phyloP scores from a whole-genome alignment of 768 basidiomycete species.

The Hysterangium stoloniferum region DNA sequence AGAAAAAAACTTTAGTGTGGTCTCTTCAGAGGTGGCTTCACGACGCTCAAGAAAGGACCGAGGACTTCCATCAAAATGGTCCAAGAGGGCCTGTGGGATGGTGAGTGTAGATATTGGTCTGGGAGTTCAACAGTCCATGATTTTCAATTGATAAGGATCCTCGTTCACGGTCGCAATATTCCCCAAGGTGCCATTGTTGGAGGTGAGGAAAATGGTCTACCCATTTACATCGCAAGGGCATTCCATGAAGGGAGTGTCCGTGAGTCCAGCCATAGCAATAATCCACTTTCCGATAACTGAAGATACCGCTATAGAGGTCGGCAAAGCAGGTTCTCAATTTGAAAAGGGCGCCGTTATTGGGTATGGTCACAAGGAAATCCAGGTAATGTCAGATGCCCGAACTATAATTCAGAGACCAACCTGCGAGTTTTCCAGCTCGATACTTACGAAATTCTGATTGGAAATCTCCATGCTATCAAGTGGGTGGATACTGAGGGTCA shows the following conservation, averaged over 20 bases:
- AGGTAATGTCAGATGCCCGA: conserved; percentile 31
- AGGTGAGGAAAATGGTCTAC: conserved; percentile 43
- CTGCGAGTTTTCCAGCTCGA: conserved; percentile 34
- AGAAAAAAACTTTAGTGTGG: conserved; percentile 49
- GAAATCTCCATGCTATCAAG: conserved; percentile 43
- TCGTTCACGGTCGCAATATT: conserved; percentile 50
- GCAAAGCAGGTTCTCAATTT: conserved; percentile 53
- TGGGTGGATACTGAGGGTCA: conserved; percentile 49
- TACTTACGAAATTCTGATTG: conserved; percentile 65
- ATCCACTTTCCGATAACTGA: no score
- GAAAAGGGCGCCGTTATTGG: conserved; percentile 60
- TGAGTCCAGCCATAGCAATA: conserved; percentile 23
- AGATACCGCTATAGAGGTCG: conserved; percentile 39
- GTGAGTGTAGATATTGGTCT: conserved; percentile 23
- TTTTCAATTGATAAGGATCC: conserved; percentile 21
- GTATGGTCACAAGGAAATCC: conserved; percentile 48
- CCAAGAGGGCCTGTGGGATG: conserved; percentile 47
- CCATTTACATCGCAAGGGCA: conserved; percentile 51
- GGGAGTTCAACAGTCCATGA: neutral
- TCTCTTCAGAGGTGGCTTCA: conserved; percentile 44
- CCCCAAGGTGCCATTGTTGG: conserved; percentile 51
- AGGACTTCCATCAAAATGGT: conserved; percentile 36
- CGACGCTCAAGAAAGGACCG: conserved; percentile 49
- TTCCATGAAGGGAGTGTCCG: conserved; percentile 51
- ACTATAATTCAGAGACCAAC: neutral